Percentiles rank a stretch among this genome's conserved stretches.
phyloP scores from a whole-genome alignment of 2,329 filamentous ascomycete species.

The Ophiocordyceps sinensis region DNA sequence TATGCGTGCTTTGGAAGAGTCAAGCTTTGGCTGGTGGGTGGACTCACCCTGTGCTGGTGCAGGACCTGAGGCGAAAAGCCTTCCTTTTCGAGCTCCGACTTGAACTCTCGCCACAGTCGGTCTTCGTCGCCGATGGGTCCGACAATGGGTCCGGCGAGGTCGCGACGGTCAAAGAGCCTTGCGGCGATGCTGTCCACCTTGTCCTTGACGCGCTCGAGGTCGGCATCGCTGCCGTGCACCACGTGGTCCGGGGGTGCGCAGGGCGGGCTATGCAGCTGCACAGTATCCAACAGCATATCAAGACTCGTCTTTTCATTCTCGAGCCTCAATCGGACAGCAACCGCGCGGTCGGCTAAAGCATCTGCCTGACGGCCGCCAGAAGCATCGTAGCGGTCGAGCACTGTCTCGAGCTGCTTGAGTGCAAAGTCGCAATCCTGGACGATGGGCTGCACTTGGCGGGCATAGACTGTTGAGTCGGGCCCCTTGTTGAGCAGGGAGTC shows the following conservation, averaged over 20 bases:
- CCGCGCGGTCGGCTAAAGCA: conserved; percentile 22
- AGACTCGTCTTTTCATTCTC: conserved; percentile 36
- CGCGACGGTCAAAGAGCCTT: conserved; percentile 30
- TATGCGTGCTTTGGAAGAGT: neutral
- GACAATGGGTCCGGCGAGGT: conserved; percentile 20
- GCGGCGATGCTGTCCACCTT: conserved; percentile 44
- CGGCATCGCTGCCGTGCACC: conserved; percentile 21
- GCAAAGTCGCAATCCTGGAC: conserved; percentile 40
- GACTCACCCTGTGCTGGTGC: conserved; percentile 42
- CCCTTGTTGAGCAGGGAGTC: conserved; percentile 37
- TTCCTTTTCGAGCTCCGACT: conserved; percentile 40
- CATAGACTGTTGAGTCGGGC: conserved; percentile 26
- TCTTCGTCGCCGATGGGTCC: conserved; percentile 30
- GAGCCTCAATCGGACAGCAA: conserved; percentile 30
- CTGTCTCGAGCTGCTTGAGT: conserved; percentile 37
- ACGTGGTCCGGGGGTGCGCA: conserved; percentile 18
- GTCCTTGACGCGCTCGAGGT: conserved; percentile 41
- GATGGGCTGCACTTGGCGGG: conserved; percentile 34
- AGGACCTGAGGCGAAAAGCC: conserved; percentile 42
- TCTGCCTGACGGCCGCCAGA: conserved; percentile 14
- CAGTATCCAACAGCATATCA: conserved; percentile 40
- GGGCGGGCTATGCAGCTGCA: conserved; percentile 35
- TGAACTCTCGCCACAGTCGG: conserved; percentile 43
- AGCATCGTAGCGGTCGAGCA: conserved; percentile 32
- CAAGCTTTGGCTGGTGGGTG: neutral